Evolutionary conservation across 225 moss, liverwort and hornwort species (phyloP), one percentile per base, ranked within the genome.

Genomic region (Asterella californica): DNA sequence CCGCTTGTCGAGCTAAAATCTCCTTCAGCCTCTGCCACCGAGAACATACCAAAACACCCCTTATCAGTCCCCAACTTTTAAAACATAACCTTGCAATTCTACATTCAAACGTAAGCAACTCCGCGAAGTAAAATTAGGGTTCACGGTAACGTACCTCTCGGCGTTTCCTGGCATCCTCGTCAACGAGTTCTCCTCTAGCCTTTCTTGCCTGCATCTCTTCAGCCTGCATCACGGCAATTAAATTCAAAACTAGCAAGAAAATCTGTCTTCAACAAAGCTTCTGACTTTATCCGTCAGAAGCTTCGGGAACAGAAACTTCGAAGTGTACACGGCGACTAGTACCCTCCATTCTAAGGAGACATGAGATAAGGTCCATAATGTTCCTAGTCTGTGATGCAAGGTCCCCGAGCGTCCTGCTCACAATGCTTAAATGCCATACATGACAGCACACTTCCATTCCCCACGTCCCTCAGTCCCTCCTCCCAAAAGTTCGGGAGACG

Each of bases 21-120:
- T 99, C 97, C 79, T 95, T 99, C 81, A 99, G 84, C 74, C 97
- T 95, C 97, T 97, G 92, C 78, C 76, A 50, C 10, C 72, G 3
- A 72, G 29, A 75, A 50, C 53, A 67, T 83, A 96, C 90, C 92
- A 36, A 27, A 14, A 32, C 10, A 67, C 18, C 36, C 1, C 34
- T 36, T 36, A 1, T 67, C 30, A 67, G 15, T 36, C 17, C 11
- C n/a, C 27, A 21, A 46, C 47, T 71, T 0, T 12, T n/a, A 62
- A 24, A 15, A 67, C 18, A 67, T 17, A 67, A 36, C 17, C 36
- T 15, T 67, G 17, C 53, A 33, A 30, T 47, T 17, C 14, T 46
- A 50, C 2, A 65, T 14, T 36, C 34, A 34, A 36, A 67, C 2
- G 33, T 33, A 4, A n/a, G 50, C 33, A 74, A 33, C 2, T 27